Evolutionary conservation across 805 yeast species (phyloP).

Genomic region (Spencermartinsiella europaea): DNA sequence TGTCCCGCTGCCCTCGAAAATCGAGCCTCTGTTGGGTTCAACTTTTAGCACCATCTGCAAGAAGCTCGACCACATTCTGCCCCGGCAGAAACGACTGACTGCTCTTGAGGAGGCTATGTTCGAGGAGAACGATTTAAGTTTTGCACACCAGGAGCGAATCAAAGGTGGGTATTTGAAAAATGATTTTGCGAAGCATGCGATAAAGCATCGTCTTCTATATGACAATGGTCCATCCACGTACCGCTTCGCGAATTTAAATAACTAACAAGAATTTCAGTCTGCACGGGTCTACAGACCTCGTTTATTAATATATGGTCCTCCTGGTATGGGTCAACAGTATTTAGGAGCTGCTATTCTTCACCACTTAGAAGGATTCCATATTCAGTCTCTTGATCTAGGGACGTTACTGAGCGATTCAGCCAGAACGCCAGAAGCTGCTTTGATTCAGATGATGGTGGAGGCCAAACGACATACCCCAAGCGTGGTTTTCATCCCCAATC

Average conservation of each 20-base stretch:
- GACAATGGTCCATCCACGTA: too few species aligned
- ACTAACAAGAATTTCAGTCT: constrained; percentile 34
- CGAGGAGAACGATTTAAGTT: constrained; percentile 56
- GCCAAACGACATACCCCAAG: constrained; percentile 88
- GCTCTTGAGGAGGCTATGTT: constrained; percentile 66
- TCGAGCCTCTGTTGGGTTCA: constrained; percentile 57
- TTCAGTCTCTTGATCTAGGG: constrained; percentile 80
- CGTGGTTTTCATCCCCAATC: constrained; percentile 74
- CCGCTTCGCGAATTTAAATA: too few species aligned
- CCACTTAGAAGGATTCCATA: constrained; percentile 81
- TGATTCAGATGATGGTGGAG: constrained; percentile 80
- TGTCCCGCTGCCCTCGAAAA: constrained; percentile 70
- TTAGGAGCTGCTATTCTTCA: constrained; percentile 76
- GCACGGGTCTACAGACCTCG: constrained; percentile 79
- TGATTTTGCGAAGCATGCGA: too few species aligned
- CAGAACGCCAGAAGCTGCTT: constrained; percentile 73
- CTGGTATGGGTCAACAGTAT: constrained; percentile 85
- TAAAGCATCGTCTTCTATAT: too few species aligned
- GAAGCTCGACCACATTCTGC: constrained; percentile 53
- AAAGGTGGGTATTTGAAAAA: constrained; percentile 23
- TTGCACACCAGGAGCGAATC: constrained; percentile 60
- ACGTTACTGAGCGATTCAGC: constrained; percentile 72
- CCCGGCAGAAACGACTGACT: constrained; percentile 49
- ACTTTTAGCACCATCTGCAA: constrained; percentile 43
- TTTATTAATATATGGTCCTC: constrained; percentile 61